Base-by-base conservation (phyloP, 768 basidiomycete species). In the Suillus clintonianus region DNA sequence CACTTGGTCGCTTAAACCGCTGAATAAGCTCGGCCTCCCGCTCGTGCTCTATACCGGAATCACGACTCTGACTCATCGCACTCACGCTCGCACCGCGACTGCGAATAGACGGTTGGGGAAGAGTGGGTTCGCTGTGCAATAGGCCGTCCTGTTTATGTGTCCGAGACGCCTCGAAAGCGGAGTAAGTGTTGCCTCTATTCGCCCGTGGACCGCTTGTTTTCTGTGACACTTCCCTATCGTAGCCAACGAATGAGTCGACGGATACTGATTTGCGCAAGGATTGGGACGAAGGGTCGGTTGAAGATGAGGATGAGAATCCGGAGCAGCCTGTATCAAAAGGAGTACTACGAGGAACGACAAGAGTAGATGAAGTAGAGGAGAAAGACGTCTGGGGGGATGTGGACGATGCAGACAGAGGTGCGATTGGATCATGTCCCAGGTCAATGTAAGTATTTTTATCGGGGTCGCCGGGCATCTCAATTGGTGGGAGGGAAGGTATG, bases 231-330 rank as follows among this genome's bases (percentile, higher is more conserved):
- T 81, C 79, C 67, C 77, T 78, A 67, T 76, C 75, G 70, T 79
- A 79, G 41, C 78, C 79, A 56, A 85, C 82, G 73, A 92, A 89
- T 11, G 91, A 92, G 74, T 92, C 91, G 64, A 88, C 90, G 24
- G 91, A 92, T 64, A 89, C 76, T 34, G 90, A 89, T 78, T 92
- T 92, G 69, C 89, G 84, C 61, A 92, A 83, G 64, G 71, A 72
- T 60, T 73, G 73, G 41, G 69, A 59, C 43, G 67, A 62, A 22
- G 62, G 67, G 69, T 71, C 72, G 57, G 73, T 58, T 43, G 74
- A 64, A 56, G 71, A 30, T 27, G 59, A 27, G 41, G 42, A 62
- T 51, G 62, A 34, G 27, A 58, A 17, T 22, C 24, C 56, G 19
- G 63, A 62, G 43, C 30, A 22, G 19, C 47, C 32, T 19, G 53